These are phyloP conservation scores for Rubia occidens DNA, from an alignment of 305 asterid species.

Conservation along the genomic window DNA sequence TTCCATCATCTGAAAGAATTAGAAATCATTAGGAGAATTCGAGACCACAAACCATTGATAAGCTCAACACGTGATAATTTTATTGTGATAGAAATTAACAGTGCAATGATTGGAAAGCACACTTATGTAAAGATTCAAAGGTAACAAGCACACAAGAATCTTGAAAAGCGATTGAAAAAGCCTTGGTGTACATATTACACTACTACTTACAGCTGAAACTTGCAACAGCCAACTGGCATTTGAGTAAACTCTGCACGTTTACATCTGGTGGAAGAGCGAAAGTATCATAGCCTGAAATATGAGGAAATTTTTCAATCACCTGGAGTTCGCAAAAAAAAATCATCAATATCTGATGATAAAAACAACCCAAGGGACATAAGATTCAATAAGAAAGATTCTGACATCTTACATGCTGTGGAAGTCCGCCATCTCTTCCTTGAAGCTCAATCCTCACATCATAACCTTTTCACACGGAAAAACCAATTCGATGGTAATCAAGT, in stretches of 20 bases:
- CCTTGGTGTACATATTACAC: not conserved
- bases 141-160: not conserved
- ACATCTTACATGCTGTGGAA: conserved; percentile 55
- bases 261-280: conserved; percentile 45
- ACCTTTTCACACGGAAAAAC: conserved; percentile 37
- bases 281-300: conserved; percentile 48
- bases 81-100: not conserved
- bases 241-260: conserved; percentile 45
- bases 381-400: not conserved
- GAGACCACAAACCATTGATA: not conserved
- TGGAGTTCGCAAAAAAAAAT: conserved; percentile 21
- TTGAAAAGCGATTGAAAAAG: not conserved
- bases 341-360: conserved; percentile 2
- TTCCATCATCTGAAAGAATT: conserved; percentile 46
- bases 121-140: not conserved
- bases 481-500: not conserved
- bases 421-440: conserved; percentile 34
- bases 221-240: conserved; percentile 75
- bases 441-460: conserved; percentile 56
- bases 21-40: not conserved
- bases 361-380: not conserved
- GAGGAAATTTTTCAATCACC: conserved; percentile 78
- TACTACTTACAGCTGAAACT: conserved; percentile 48
- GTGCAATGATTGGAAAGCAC: not conserved
- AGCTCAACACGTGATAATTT: not conserved